phyloP scores from a whole-genome alignment of 257 asterid genomes.

The Nicotiana sylvestris region DNA sequence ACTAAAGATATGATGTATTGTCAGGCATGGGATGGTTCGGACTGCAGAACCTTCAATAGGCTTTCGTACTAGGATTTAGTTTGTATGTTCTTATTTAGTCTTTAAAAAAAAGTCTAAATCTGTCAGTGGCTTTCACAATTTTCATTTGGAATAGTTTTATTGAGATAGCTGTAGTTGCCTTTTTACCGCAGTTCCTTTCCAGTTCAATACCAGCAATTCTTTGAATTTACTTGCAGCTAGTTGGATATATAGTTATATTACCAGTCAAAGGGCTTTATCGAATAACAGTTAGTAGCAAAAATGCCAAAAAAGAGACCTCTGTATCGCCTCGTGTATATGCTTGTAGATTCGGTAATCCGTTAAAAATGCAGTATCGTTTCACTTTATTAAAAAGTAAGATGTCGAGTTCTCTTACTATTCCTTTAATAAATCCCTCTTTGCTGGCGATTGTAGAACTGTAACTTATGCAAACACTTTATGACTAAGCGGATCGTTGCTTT shows the following conservation, averaged over 20 bases:
- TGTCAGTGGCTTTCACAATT: not conserved
- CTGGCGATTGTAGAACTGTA: not conserved
- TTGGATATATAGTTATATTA: not conserved
- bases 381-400: not conserved
- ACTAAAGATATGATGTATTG: conserved; percentile 13
- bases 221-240: not conserved
- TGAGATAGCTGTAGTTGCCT: conserved; percentile 1
- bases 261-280: not conserved
- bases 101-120: not conserved
- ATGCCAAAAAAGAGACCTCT: not conserved
- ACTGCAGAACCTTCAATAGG: conserved; percentile 11
- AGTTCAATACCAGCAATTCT: not conserved
- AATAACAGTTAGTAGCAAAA: not conserved
- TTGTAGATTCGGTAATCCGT: not conserved
- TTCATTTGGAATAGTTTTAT: conserved; percentile 7
- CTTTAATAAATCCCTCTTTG: not conserved
- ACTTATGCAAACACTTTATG: too few relatives aligned
- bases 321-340: not conserved
- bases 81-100: not conserved
- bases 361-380: too few relatives aligned
- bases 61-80: conserved; percentile 7
- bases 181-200: not conserved
- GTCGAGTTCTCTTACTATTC: not conserved
- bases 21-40: not conserved
- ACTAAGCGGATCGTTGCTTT: not conserved